Evolutionary conservation across 129 eudicot species (phyloP), one percentile per base, ranked within the genome.

Genomic region (Mikania micrantha): DNA sequence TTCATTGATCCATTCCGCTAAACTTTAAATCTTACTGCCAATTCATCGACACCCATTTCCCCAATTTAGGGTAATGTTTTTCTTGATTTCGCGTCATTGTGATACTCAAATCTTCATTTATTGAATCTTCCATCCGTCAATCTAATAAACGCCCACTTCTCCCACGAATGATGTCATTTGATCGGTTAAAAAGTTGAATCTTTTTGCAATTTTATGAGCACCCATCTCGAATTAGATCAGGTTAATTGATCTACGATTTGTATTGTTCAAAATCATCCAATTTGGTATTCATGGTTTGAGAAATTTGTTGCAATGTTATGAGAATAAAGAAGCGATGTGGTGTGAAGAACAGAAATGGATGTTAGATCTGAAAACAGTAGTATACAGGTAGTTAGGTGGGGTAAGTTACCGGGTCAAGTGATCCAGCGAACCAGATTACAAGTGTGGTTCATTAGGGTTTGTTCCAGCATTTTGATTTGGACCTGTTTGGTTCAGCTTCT

Each of bases 391-490:
- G 76, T 75, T 53, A 78, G 80, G 78, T 66, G 70, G 77, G 88
- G 79, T 36, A 85, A 82, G 77, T 54, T 79, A 41, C 86, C 79
- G 16, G 83, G 77, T 42, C 89, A 82, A 77, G 82, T 71, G 72
- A 65, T 81, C 44, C 96, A 69, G 38, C 71, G 87, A 50, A 77
- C 87, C 11, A 70, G 96, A 15, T 82, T 90, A 54, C 82, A 82
- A 67, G 91, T 86, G 31, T 92, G 95, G 96, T 88, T 92, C 67
- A 79, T 92, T 47, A 76, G 92, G 75, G 80, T 92, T 64, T 92
- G 98, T 75, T 80, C 95, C 64, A 84, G 96, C 74, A 92, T 92
- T 82, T 80, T 92, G 72, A 81, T 92, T 70, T 92, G 98, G 98
- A 88, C 96, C 40, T 82, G 91, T 80, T 64, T 92, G 78, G 89